Conservation (phyloP, 73 alveolate species). For the Paramecium octaurelia region DNA sequence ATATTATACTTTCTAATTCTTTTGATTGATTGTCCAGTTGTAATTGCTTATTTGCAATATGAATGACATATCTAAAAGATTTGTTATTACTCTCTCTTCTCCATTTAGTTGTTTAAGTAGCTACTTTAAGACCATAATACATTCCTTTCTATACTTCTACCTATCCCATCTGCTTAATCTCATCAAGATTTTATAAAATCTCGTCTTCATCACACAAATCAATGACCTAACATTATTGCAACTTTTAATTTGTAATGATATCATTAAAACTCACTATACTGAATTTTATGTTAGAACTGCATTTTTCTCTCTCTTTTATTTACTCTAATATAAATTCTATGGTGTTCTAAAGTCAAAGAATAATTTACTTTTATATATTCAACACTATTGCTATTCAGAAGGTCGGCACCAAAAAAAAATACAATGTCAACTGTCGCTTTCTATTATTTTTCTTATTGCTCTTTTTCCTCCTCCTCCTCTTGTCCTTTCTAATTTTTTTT, state of each 20-base stretch:
- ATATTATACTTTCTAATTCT: not conserved
- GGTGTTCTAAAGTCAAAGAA: not conserved
- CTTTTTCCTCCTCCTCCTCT: not conserved
- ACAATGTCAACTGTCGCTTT: constrained; percentile 73
- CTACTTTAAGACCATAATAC: constrained; percentile 81
- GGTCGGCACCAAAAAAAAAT: constrained; percentile 81
- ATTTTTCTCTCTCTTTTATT: constrained; percentile 66
- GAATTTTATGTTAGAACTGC: constrained; percentile 69
- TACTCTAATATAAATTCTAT: constrained; percentile 56
- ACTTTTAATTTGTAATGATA: constrained; percentile 73
- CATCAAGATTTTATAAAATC: constrained; percentile 68
- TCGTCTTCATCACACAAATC: constrained; percentile 75
- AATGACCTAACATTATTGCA: constrained; percentile 73
- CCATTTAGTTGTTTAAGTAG: constrained; percentile 75
- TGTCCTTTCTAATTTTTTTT: not conserved
- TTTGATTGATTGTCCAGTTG: not conserved
- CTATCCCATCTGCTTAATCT: constrained; percentile 59
- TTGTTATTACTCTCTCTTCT: constrained; percentile 68
- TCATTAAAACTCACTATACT: constrained; percentile 85
- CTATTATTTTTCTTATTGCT: not conserved
- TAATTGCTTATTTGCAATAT: constrained; percentile 81
- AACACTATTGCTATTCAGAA: constrained; percentile 75
- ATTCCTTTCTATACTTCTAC: constrained; percentile 92
- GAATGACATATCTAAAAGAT: constrained; percentile 79
- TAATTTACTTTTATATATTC: constrained; percentile 65